Evolutionary conservation across 2,329 filamentous ascomycete genomes (phyloP).

Genomic region (Paraphoma chrysanthemicola): DNA sequence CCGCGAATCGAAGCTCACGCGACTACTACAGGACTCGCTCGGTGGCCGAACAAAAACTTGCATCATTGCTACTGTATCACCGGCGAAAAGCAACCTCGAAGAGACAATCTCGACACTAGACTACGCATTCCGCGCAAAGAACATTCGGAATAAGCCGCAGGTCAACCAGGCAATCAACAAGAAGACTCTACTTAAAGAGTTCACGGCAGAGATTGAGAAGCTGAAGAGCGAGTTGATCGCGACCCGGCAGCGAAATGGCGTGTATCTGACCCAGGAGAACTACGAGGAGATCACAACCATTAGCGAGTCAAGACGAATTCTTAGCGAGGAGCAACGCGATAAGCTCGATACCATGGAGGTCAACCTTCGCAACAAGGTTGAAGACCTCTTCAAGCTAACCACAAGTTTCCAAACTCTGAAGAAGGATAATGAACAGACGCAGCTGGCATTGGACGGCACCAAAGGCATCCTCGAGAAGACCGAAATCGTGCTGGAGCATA

Average conservation of each 20-base stretch:
- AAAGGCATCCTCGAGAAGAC: constrained; percentile 85
- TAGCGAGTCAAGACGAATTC: constrained; percentile 88
- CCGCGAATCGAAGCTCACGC: constrained; percentile 94
- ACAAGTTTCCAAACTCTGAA: constrained; percentile 87
- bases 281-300: constrained; percentile 92
- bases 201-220: constrained; percentile 91
- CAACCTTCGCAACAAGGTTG: constrained; percentile 90
- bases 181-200: constrained; percentile 88
- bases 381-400: constrained; percentile 87
- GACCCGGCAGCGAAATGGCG: constrained; percentile 90
- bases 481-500: constrained; percentile 80
- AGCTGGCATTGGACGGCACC: constrained; percentile 75
- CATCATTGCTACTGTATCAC: constrained; percentile 96
- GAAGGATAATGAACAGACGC: constrained; percentile 85
- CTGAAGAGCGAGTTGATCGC: constrained; percentile 93
- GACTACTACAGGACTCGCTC: constrained; percentile 93
- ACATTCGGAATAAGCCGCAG: constrained; percentile 97
- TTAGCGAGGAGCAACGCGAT: constrained; percentile 89
- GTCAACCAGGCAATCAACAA: constrained; percentile 92
- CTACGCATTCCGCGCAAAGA: constrained; percentile 97
- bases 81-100: constrained; percentile 92
- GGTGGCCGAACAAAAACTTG: constrained; percentile 97
- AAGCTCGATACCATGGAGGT: constrained; percentile 92
- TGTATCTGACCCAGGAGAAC: constrained; percentile 86
- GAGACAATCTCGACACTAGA: constrained; percentile 98